These are phyloP conservation scores for Teratosphaeria pseudoeucalypti DNA, from an alignment of 2,329 filamentous ascomycete genomes.

Conservation along the genomic window DNA sequence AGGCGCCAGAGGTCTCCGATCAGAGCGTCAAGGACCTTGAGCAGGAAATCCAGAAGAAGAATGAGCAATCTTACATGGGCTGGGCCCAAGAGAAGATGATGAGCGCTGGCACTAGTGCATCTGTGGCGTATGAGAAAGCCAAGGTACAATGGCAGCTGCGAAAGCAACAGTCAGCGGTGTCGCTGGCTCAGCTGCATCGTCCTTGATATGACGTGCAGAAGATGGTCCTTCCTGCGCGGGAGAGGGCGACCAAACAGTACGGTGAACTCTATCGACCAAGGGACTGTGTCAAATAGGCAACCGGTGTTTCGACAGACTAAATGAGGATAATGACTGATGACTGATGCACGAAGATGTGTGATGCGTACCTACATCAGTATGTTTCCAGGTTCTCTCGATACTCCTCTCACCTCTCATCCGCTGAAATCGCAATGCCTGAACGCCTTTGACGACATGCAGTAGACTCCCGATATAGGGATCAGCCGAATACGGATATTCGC, in stretches of 20 bases:
- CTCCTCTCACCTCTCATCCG: too few relatives aligned
- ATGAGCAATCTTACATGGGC: conserved; percentile 33
- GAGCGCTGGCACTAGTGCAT: conserved; percentile 17
- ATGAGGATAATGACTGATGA: not conserved
- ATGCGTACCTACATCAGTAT: too few relatives aligned
- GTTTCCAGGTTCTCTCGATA: too few relatives aligned
- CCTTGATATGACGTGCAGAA: not conserved
- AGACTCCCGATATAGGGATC: too few relatives aligned
- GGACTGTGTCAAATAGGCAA: too few relatives aligned
- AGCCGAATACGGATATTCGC: too few relatives aligned
- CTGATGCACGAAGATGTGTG: not conserved
- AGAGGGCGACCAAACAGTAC: not conserved
- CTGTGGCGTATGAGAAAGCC: conserved; percentile 10
- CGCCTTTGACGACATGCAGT: too few relatives aligned
- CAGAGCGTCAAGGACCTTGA: conserved; percentile 27
- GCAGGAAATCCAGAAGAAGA: conserved; percentile 34
- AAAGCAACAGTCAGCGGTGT: conserved; percentile 1
- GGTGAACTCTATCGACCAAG: not conserved
- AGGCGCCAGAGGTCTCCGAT: conserved; percentile 18
- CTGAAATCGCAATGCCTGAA: too few relatives aligned
- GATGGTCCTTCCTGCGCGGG: not conserved
- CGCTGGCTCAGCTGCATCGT: not conserved
- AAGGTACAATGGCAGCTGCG: conserved; percentile 6
- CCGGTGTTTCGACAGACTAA: not conserved
- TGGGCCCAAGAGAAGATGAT: conserved; percentile 34